Conservation (phyloP, 2,329 filamentous ascomycete genomes). For the Exophiala bonariae region DNA sequence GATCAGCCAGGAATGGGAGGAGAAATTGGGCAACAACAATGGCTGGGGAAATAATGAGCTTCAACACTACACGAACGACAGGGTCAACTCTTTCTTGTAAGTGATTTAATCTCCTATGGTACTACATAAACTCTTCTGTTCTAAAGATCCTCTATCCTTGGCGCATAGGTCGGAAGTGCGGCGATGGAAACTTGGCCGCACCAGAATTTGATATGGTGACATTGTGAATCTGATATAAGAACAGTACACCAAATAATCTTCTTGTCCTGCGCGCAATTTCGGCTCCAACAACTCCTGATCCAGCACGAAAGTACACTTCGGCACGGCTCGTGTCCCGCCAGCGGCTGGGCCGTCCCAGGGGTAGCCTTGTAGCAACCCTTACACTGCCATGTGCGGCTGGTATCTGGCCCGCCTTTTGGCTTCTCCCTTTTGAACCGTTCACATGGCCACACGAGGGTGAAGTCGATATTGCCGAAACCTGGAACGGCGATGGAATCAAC, state of each 20-base stretch:
- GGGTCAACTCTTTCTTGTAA: constrained; percentile 25
- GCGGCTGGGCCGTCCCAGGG: constrained; percentile 20
- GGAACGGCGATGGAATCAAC: constrained; percentile 27
- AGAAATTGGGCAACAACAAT: constrained; percentile 27
- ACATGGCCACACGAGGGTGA: constrained; percentile 28
- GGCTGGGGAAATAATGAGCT: constrained; percentile 30
- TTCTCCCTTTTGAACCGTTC: constrained; percentile 28
- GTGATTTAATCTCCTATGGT: neutral
- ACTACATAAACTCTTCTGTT: no score
- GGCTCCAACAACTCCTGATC: constrained; percentile 16
- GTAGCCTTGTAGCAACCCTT: constrained; percentile 24
- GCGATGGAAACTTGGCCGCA: no score
- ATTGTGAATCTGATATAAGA: neutral
- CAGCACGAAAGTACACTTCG: constrained; percentile 25
- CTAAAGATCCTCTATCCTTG: no score
- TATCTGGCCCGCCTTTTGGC: constrained; percentile 30
- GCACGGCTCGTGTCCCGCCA: constrained; percentile 27
- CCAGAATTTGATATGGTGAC: no score
- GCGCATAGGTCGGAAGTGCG: no score
- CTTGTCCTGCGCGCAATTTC: constrained; percentile 27
- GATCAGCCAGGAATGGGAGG: constrained; percentile 24
- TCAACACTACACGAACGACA: constrained; percentile 24
- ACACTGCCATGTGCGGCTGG: constrained; percentile 23
- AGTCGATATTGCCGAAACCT: constrained; percentile 29
- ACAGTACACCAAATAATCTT: constrained; percentile 22